Percentiles rank a stretch among this genome's conserved stretches.
Evolutionary conservation across 2,329 filamentous ascomycete genomes (phyloP).

Genomic region (Phoma herbarum): DNA sequence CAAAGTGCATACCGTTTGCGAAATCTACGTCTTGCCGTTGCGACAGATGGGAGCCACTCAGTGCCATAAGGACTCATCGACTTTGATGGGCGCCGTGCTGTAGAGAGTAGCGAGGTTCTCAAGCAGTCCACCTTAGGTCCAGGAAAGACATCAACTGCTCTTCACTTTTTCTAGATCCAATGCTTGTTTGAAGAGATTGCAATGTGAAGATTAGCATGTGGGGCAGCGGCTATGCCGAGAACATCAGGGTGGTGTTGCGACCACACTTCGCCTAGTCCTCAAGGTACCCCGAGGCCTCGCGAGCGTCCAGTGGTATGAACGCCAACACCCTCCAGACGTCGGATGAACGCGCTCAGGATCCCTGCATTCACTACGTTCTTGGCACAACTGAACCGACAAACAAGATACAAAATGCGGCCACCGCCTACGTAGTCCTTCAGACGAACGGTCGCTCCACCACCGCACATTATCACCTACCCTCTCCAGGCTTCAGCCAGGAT

Average conservation of each 20-base stretch:
- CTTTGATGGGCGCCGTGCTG: background rate
- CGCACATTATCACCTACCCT: background rate
- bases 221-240: conserved; percentile 6
- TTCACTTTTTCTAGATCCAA: background rate
- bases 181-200: background rate
- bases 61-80: background rate
- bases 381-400: conserved; percentile 21
- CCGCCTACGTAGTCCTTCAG: conserved; percentile 13
- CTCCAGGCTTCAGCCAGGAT: conserved; percentile 17
- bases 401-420: conserved; percentile 30
- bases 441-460: background rate
- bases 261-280: conserved; percentile 8
- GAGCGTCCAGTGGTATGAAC: conserved; percentile 12
- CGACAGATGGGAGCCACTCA: background rate
- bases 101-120: background rate
- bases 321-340: conserved; percentile 17
- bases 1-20: conserved; percentile 9
- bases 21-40: background rate
- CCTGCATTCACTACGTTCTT: conserved; percentile 27
- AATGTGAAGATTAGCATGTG: background rate
- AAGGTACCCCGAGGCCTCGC: background rate
- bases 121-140: background rate
- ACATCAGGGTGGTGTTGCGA: conserved; percentile 9
- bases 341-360: conserved; percentile 20
- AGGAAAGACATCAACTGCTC: background rate